Evolutionary conservation across 1,284 basidiomycete genomes (phyloP), one percentile per base, ranked within the genome.

Genomic region (Cerioporus squamosus): DNA sequence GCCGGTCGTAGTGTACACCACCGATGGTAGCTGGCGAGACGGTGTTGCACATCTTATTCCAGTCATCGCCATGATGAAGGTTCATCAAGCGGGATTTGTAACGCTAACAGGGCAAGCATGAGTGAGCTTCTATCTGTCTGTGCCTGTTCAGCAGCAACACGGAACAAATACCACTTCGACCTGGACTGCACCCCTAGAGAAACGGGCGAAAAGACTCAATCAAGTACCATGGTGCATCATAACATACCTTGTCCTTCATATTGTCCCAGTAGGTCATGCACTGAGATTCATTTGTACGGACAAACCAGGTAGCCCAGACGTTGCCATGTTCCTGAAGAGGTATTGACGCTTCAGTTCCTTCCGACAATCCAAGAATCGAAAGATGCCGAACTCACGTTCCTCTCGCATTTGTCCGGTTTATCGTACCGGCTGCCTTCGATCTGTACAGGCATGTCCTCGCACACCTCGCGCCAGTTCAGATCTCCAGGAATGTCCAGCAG

Each of bases 181-280:
- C 49, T 3, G 46, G 53, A 14, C 40, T 51, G 40, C 62, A 64
- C 39, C 62, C 62, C 62, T 64, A 17, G 15, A 18, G 38, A 39
- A 2, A 29, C 3, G 26, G 9, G 26, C 26, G 9, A 3, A 6
- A 5, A 29, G 26, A 29, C 26, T 29, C 26, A 29, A 29, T 9
- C 26, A 29, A 29, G 26, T 29, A n/a, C 14, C 7, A 44, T 3
- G 2, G 38, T 15, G 5, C 12, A 18, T 4, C 38, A 39, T 17
- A 29, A 53, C 61, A 18, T 17, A 66, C 66, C 60, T 53, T 61
- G 29, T 67, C 53, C 12, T 33, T 20, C 9, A 64, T 20, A 1
- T n/a, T 6, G 7, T 53, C 59, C 67, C 65, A 68, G 48, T 62
- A 55, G 6, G 59, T 48, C 38, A 31, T 51, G 45, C 70, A 71